phyloP scores from a whole-genome alignment of 1,139 yeast genomes.

The Pichia sp. region DNA sequence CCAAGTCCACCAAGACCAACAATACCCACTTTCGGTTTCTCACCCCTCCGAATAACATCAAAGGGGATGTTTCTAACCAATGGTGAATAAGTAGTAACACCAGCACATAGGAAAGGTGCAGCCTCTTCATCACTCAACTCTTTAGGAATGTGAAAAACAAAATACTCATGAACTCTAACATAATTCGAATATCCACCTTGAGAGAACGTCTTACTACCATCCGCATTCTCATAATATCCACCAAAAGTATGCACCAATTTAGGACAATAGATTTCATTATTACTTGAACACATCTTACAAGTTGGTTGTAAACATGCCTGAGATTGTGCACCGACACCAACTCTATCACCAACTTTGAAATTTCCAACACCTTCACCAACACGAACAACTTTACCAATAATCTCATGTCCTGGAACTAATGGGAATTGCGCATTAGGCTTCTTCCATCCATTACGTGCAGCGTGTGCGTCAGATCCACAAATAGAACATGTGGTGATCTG shows the following conservation, averaged over 20 bases:
- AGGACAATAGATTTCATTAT: slow-evolving; percentile 46
- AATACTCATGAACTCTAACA: slow-evolving; percentile 45
- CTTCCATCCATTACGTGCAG: slow-evolving; percentile 37
- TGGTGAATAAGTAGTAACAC: slow-evolving; percentile 57
- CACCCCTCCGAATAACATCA: slow-evolving; percentile 24
- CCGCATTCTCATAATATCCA: slow-evolving; percentile 29
- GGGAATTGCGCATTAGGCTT: slow-evolving; percentile 22
- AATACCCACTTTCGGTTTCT: slow-evolving; percentile 41
- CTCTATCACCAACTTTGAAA: slow-evolving; percentile 50
- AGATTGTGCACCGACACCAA: slow-evolving; percentile 55
- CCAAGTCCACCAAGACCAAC: slow-evolving; percentile 59
- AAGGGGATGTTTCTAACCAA: slow-evolving; percentile 33
- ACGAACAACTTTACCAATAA: slow-evolving; percentile 35
- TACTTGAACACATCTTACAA: slow-evolving; percentile 41
- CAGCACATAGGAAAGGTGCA: slow-evolving; percentile 65
- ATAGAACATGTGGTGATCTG: slow-evolving; percentile 46
- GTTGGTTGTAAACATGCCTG: slow-evolving; percentile 36
- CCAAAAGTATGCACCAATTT: slow-evolving; percentile 39
- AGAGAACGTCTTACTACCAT: slow-evolving; percentile 29
- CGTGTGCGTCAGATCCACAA: slow-evolving; percentile 50
- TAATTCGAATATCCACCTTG: slow-evolving; percentile 62
- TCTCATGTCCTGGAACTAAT: slow-evolving; percentile 41
- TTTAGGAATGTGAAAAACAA: slow-evolving; percentile 55
- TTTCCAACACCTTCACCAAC: slow-evolving; percentile 42
- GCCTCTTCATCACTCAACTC: slow-evolving; percentile 38